Base-by-base conservation (phyloP, 768 basidiomycete genomes). In the Boletus huronensis region DNA sequence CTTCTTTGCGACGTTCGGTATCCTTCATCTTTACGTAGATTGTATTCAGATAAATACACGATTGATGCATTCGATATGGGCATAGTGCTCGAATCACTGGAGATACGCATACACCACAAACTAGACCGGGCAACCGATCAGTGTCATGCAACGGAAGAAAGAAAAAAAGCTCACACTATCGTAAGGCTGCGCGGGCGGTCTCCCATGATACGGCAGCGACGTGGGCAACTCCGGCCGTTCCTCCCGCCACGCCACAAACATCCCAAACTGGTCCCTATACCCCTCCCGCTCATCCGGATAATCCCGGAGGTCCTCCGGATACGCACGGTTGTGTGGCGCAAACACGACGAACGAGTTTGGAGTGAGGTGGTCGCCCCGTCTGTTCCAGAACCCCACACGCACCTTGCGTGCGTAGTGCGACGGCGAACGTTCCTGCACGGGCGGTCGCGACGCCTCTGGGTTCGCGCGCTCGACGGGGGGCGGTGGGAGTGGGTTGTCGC, bases 291-390 rank as follows among this genome's bases (percentile, higher is more conserved):
- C 77, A 1, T 69, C 63, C 1, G 88, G 88, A 59, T 90, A 88
- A 1, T 76, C 70, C 39, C 72, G 69, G 25, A 90, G 74, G 9
- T 90, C 88, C 0, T 64, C 57, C 1, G 88, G 88, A 60, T 83
- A 83, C n/a, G 78, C 76, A 43, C 69, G 66, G 8, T 75, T 68
- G 0, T 66, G 69, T 1, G 88, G 88, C 8, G 85, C 87, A 52
- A 84, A 88, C 29, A 90, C 87, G 58, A 88, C 74, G 60, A 72
- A 84, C 44, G 77, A 76, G 19, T 74, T 69, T 21, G 66, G 49
- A 21, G 83, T 85, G 47, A 87, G 76, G 59, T 88, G 81, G 64
- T 90, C 88, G 0, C 88, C 88, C 2, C 87, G 81, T n/a, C 78
- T 64, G 59, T 90, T 90, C 88, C 88, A 90, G 59, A 74, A 82